Base-by-base conservation (phyloP, 306 rosid species). In the Bauhinia variegata region DNA sequence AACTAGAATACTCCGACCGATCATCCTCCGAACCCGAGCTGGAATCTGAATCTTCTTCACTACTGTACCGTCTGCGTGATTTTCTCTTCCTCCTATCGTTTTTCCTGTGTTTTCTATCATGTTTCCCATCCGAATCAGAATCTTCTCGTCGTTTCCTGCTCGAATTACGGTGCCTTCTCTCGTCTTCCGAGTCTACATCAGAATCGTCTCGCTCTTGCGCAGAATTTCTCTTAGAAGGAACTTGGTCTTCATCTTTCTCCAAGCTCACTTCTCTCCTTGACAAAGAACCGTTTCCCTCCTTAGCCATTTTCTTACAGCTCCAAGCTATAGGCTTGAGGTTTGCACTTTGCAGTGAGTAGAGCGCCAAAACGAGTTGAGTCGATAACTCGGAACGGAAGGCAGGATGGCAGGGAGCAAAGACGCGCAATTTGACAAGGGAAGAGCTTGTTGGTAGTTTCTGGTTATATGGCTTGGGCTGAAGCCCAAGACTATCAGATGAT, bases 51-150 rank as follows among this genome's bases (percentile, higher is more conserved):
- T 61, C 78, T 36, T 77, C 85, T 19, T 79, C 86, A 42, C 96
- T 87, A 46, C 86, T 78, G 73, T 84, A 51, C 4, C 84, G 57
- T 32, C 78, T 70, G 54, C 96, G 76, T 7, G 88, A 84, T 36
- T 75, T 88, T 15, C 85, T 34, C 87, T 79, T 84, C 39, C 83
- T 56, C 36, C 60, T 60, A 13, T 54, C 59, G 18, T 78, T 58
- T 51, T 39, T 75, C 44, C 79, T 66, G 30, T 49, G 64, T n/a
- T 34, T 65, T 32, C 38, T 60, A 12, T 76, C 82, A 7, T 56
- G 72, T 1, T 73, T 76, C 11, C 41, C 81, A n/a, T 86, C 81
- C 9, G 83, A 84, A 19, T 65, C 86, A 0, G 82, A 84, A 73
- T 51, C 78, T 54, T 75, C 80, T 43, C 84, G 84, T 51, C 73